Base-by-base conservation (phyloP, 305 asterid species). In the Striga hermonthica region DNA sequence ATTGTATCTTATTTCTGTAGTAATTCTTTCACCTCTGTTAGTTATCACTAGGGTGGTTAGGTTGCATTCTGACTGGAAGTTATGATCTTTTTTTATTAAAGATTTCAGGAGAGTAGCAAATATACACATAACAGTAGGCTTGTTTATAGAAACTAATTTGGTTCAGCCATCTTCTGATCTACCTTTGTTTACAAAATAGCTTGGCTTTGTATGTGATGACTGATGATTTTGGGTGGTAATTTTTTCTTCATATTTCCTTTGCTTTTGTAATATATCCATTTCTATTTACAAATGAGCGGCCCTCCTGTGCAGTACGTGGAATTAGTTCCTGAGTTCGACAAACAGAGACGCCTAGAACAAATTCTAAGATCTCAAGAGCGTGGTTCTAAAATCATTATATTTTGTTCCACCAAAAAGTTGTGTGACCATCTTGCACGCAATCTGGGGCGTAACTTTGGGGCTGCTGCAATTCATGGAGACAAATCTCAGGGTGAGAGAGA, bases 391-490 rank as follows among this genome's bases (percentile, higher is more conserved):
- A 65, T 82, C 62, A 90, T 92, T 66, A 75, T 90, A 67, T 92
- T 92, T 68, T 92, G 98, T 70, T 92, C 98, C 69, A 92, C 98
- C 14, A 92, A 90, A 62, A 92, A 77, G 81, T 58, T 92, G 86
- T 92, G 98, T 63, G 98, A 92, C 78, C 89, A 87, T 35, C 85
- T 92, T 57, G 70, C 95, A 39, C 95, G 94, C n/a, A 82, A 81
- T 69, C 74, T 92, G 70, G 91, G 95, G 37, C 96, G 96, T 64
- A 83, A 74, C 72, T 92, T 89, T 79, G 89, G 94, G 49, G 97
- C 97, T 44, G 91, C 93, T 74, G 97, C 94, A 75, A 92, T 92
- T 78, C 98, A 92, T 62, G 98, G 98, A 64, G 98, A 92, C 81
- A 90, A 92, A 79, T 80, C 88, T 60, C 98, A 92, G 82, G 83